These are phyloP conservation scores for Phytophthora tentaculata DNA, from an alignment of 352 stramenopile species.

Conservation along the genomic window DNA sequence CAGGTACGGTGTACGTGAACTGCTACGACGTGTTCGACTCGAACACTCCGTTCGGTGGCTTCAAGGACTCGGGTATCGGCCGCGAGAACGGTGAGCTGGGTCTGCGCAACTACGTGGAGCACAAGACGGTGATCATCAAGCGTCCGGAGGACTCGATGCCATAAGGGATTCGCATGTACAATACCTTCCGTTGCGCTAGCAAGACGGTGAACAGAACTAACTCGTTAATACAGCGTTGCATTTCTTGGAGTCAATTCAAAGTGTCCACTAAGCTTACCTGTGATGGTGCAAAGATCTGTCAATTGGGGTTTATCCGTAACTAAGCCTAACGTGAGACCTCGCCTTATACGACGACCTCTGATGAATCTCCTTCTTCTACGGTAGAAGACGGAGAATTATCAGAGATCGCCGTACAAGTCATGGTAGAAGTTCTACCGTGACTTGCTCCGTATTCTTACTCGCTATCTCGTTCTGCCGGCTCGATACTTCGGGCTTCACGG, in stretches of 20 bases:
- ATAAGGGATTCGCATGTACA: conserved; percentile 26
- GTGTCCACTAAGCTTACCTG: no score
- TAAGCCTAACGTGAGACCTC: no score
- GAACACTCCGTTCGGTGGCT: conserved; percentile 86
- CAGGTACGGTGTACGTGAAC: conserved; percentile 95
- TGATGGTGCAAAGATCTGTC: no score
- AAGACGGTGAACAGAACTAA: conserved; percentile 19
- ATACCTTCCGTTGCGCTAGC: background rate
- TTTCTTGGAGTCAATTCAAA: conserved; percentile 4
- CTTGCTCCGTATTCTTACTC: no score
- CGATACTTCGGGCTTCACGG: no score
- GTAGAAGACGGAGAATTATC: no score
- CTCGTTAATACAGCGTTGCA: conserved; percentile 20
- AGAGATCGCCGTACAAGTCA: no score
- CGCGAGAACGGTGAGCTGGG: conserved; percentile 78
- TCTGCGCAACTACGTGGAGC: conserved; percentile 82
- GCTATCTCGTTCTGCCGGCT: no score
- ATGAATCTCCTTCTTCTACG: no score
- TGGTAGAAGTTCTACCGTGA: no score
- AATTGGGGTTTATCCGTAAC: no score
- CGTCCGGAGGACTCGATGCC: conserved; percentile 45
- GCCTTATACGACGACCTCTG: no score
- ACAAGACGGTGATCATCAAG: conserved; percentile 76
- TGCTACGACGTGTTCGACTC: conserved; percentile 91
- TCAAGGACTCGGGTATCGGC: conserved; percentile 86